Percentiles rank a stretch among this genome's conserved stretches.
These are phyloP conservation scores for Barbatosphaeria neglecta DNA, from an alignment of 495 filamentous ascomycete genomes.

Conservation along the genomic window DNA sequence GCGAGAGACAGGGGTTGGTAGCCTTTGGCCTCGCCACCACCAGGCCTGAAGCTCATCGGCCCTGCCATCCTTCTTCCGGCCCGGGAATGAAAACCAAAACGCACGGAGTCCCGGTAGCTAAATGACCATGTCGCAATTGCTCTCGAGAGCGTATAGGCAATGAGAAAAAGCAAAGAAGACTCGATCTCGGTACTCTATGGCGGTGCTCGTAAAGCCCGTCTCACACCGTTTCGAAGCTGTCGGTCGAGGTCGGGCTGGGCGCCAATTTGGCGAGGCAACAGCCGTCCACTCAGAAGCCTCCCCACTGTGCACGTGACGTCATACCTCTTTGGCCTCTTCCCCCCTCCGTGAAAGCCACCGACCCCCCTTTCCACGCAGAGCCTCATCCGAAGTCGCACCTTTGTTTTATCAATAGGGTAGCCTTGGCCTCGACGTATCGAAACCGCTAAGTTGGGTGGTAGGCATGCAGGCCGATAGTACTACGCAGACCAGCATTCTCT, in stretches of 20 bases:
- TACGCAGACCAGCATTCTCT: no score
- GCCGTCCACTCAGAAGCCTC: not conserved
- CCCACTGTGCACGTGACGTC: not conserved
- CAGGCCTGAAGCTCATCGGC: not conserved
- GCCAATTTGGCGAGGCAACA: not conserved
- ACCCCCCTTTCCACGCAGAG: not conserved
- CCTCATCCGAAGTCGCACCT: not conserved
- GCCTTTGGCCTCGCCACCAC: not conserved
- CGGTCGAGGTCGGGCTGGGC: not conserved
- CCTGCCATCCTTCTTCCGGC: not conserved
- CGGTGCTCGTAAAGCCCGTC: not conserved
- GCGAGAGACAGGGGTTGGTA: slow-evolving; percentile 1
- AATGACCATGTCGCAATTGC: no score
- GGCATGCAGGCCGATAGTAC: no score
- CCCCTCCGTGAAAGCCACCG: not conserved
- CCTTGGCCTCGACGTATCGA: no score
- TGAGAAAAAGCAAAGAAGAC: not conserved
- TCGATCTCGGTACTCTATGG: not conserved
- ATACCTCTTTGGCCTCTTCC: not conserved
- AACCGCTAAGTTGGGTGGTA: no score
- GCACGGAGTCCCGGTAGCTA: no score
- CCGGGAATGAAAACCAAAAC: no score
- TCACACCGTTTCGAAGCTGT: not conserved
- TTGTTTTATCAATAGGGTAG: not conserved
- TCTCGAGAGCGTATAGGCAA: no score